phyloP scores from a whole-genome alignment of 1,284 basidiomycete genomes.

The Irpex sp. region DNA sequence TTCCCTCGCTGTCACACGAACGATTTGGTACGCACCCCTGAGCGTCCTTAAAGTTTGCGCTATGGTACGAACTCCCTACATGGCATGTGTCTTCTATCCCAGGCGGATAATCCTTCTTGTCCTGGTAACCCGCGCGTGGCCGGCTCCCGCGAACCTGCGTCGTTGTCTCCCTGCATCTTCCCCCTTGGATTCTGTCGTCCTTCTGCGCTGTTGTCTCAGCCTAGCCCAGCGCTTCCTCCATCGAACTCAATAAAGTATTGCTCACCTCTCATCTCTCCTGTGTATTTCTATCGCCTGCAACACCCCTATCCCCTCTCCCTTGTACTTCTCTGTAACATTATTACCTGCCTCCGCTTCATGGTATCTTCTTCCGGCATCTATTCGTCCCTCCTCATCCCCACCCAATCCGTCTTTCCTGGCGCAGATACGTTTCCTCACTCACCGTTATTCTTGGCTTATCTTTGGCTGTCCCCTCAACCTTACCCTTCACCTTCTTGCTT shows the following conservation, averaged over 20 bases:
- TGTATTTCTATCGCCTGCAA: slow-evolving; percentile 9
- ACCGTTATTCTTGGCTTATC: not conserved
- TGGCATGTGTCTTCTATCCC: not conserved
- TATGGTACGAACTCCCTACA: not conserved
- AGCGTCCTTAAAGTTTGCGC: not conserved
- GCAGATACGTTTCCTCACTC: not conserved
- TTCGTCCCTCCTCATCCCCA: not conserved
- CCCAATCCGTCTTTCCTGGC: not conserved
- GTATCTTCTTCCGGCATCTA: not conserved
- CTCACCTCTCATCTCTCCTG: not conserved
- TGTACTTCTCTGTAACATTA: not conserved
- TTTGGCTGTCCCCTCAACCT: not conserved
- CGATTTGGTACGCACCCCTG: not conserved
- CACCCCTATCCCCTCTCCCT: not conserved
- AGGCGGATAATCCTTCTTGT: not conserved
- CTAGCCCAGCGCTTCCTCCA: not conserved
- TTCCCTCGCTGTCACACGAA: not conserved
- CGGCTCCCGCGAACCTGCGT: not conserved
- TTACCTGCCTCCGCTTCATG: not conserved
- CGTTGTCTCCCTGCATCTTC: not conserved
- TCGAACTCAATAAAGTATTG: not conserved
- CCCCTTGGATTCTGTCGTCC: not conserved
- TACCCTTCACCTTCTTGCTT: not conserved
- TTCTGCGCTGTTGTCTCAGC: not conserved
- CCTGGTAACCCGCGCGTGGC: not conserved